phyloP scores from a whole-genome alignment of 805 yeast species.

The Scheffersomyces spartinae region DNA sequence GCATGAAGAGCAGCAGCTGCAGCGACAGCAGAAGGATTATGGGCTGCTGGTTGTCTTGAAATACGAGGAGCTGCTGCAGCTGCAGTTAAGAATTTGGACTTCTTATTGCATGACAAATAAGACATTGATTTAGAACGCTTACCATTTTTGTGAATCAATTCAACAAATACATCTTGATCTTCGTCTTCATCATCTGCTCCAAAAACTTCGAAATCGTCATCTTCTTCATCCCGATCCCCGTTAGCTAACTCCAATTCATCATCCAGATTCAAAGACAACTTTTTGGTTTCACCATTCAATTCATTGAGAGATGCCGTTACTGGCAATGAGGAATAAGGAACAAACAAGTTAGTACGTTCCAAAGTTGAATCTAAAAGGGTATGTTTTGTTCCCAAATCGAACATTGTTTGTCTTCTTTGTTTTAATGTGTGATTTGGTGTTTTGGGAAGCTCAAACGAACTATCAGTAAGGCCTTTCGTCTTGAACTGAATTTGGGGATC shows the following conservation, averaged over 20 bases:
- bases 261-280: slow-evolving; percentile 23
- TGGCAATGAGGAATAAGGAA: slow-evolving; percentile 69
- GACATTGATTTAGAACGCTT: slow-evolving; percentile 61
- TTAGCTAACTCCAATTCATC: slow-evolving; percentile 13
- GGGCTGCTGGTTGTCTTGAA: slow-evolving; percentile 47
- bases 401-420: slow-evolving; percentile 43
- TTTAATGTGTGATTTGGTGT: slow-evolving; percentile 9
- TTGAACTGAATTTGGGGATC: slow-evolving; percentile 2
- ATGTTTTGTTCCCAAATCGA: slow-evolving; percentile 36
- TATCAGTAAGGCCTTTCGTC: slow-evolving; percentile 1
- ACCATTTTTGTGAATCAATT: slow-evolving; percentile 32
- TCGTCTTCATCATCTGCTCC: slow-evolving; percentile 23
- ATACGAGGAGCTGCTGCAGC: slow-evolving; percentile 80
- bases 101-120: slow-evolving; percentile 37
- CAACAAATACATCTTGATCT: slow-evolving; percentile 23
- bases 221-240: slow-evolving; percentile 8
- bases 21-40: slow-evolving; percentile 54
- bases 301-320: slow-evolving; percentile 56
- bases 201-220: slow-evolving; percentile 23
- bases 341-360: slow-evolving; percentile 33
- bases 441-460: not conserved
- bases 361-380: slow-evolving; percentile 29
- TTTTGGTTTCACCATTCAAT: slow-evolving; percentile 2
- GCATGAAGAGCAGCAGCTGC: slow-evolving; percentile 68
- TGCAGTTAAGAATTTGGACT: slow-evolving; percentile 45